phyloP scores from a whole-genome alignment of 495 filamentous ascomycete genomes.

The Ascodesmis nigricans region DNA sequence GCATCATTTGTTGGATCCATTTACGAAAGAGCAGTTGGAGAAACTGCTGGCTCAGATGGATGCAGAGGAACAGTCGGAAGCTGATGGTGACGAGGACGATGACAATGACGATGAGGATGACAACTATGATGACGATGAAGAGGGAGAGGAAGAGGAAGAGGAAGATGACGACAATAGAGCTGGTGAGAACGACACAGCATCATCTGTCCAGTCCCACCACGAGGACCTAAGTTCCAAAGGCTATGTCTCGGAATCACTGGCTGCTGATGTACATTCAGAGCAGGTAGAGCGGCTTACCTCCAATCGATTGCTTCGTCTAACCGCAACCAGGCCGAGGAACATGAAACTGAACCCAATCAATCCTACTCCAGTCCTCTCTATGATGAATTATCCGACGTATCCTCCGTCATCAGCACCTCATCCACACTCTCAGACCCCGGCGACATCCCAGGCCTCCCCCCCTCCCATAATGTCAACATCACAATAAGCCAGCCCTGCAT shows the following conservation, averaged over 20 bases:
- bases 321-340: neutral
- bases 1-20: slow-evolving; percentile 81
- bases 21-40: slow-evolving; percentile 45
- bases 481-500: slow-evolving; percentile 72
- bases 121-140: slow-evolving; percentile 25
- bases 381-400: neutral
- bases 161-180: too few species aligned
- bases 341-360: neutral
- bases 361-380: neutral
- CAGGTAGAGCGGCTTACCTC: slow-evolving; percentile 6
- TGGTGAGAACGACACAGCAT: too few species aligned
- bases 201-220: neutral
- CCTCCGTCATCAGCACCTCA: neutral
- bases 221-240: slow-evolving; percentile 1
- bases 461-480: slow-evolving; percentile 45
- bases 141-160: slow-evolving; percentile 25
- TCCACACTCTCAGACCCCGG: slow-evolving; percentile 35
- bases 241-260: neutral
- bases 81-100: slow-evolving; percentile 29
- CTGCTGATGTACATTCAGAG: neutral
- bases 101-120: slow-evolving; percentile 33
- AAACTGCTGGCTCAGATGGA: slow-evolving; percentile 27
- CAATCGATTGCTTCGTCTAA: slow-evolving; percentile 3
- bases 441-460: slow-evolving; percentile 62
- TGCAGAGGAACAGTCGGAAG: slow-evolving; percentile 24